Evolutionary conservation across 225 moss, liverwort and hornwort species (phyloP).

Genomic region (Antitrichia curtipendula): DNA sequence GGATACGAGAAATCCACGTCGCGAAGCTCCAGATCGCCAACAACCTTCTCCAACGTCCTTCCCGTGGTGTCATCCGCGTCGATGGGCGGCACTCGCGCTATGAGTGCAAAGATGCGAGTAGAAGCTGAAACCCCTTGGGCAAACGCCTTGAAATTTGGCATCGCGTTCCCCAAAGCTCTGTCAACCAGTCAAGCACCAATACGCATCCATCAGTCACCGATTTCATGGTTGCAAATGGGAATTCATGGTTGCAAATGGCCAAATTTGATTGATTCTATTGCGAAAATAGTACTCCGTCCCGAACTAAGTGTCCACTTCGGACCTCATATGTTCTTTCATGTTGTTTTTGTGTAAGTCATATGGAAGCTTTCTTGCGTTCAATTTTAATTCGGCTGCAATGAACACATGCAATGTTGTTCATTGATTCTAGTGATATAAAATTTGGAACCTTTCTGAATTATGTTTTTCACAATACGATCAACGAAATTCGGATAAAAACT

Average conservation of each 20-base stretch:
- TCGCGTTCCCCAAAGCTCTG: conserved; percentile 43
- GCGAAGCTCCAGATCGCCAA: conserved; percentile 51
- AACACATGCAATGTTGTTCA: background rate
- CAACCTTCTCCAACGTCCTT: conserved; percentile 25
- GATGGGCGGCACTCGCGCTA: conserved; percentile 47
- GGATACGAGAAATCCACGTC: conserved; percentile 70
- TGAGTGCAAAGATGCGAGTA: conserved; percentile 39
- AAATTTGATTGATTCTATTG: background rate
- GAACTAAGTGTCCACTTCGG: background rate
- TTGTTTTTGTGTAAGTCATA: too few species aligned
- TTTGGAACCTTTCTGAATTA: background rate
- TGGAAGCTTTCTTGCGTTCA: background rate
- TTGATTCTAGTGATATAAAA: background rate
- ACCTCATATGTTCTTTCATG: too few species aligned
- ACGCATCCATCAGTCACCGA: background rate
- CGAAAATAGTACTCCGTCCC: background rate
- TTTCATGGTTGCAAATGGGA: background rate
- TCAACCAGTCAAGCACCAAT: background rate
- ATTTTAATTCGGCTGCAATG: background rate
- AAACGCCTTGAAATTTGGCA: conserved; percentile 37
- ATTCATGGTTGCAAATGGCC: background rate
- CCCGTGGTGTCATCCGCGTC: conserved; percentile 39
- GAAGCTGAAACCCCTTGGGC: conserved; percentile 30
- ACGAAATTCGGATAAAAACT: background rate
- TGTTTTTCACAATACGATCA: background rate